Base-by-base conservation (phyloP, 192 early-diverging fungal species). In the Gaertneriomyces sp. region DNA sequence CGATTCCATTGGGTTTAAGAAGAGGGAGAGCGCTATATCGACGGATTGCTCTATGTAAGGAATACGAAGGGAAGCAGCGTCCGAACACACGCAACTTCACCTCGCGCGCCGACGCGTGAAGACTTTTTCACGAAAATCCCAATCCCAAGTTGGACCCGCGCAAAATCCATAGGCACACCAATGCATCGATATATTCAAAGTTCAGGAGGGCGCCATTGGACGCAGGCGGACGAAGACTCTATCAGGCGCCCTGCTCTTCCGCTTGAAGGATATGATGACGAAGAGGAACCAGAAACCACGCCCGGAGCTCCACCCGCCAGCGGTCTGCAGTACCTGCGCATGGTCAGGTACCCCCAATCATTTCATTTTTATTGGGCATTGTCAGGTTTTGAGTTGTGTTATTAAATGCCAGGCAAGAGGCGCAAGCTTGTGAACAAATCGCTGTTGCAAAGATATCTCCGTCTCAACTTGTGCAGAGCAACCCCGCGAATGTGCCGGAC, bases 201-300 rank as follows among this genome's bases (percentile, higher is more conserved):
- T 33, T 33, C 25, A 33, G 25, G 25, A 33, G 25, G 25, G 25
- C 25, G 25, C 1, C 25, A 59, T 51, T 68, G 66, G 66, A 60
- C 56, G 14, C 56, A 68, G 44, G 11, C 14, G 10, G 66, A 68
- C 47, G 66, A 68, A 33, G 66, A 68, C 49, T 16, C 25, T 4
- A 58, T 68, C 5, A 58, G 53, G 33, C 66, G 66, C 9, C 66
- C 66, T 11, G 66, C 66, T 6, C 66, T 68, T 10, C 66, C 66
- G 7, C 46, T 68, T 8, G 46, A 60, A 7, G 66, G 66, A 38
- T 68, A 68, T 51, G 58, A 14, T n/a, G 45, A 63, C 46, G 61
- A 63, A 17, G 44, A 63, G 46, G 33, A 14, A 56, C 19, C 20
- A 33, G 6, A 12, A 42, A 12, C 44, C 12, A 54, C 49, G 16